phyloP scores from a whole-genome alignment of 306 rosid genomes.

The Bauhinia variegata region DNA sequence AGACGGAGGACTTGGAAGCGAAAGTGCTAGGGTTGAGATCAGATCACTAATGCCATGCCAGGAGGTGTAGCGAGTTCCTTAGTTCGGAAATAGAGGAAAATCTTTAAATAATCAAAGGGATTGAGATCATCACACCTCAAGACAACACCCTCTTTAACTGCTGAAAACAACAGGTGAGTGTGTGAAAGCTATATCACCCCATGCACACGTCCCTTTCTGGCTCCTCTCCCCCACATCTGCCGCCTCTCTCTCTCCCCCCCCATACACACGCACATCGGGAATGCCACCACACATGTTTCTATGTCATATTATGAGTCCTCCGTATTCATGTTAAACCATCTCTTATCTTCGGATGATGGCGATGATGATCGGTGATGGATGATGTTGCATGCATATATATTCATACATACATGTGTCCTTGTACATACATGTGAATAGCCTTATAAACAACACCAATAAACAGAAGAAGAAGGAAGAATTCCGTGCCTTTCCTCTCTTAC shows the following conservation, averaged over 20 bases:
- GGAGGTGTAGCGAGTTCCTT: constrained; percentile 27
- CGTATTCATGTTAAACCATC: constrained; percentile 37
- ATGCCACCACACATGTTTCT: constrained; percentile 55
- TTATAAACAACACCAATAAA: constrained; percentile 45
- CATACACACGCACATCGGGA: constrained; percentile 56
- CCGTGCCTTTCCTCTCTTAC: constrained; percentile 40
- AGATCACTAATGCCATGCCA: constrained; percentile 16
- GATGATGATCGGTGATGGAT: no score
- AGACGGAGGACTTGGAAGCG: constrained; percentile 42
- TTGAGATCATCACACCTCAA: constrained; percentile 50
- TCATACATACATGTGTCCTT: neutral
- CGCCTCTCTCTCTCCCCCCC: constrained; percentile 57
- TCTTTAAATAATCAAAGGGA: constrained; percentile 24
- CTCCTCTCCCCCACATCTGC: constrained; percentile 99
- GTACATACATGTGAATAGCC: constrained; percentile 9
- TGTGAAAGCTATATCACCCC: constrained; percentile 98
- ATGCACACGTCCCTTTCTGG: constrained; percentile 99
- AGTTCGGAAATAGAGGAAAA: constrained; percentile 70
- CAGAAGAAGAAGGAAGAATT: constrained; percentile 24
- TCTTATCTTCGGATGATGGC: constrained; percentile 4
- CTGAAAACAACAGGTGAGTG: constrained; percentile 77
- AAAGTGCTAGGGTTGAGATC: constrained; percentile 21
- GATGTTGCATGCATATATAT: no score
- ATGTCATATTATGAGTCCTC: constrained; percentile 12
- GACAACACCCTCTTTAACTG: constrained; percentile 80